These are phyloP conservation scores for Tetracentron sinense DNA, from an alignment of 164 flowering plant species.

Conservation along the genomic window DNA sequence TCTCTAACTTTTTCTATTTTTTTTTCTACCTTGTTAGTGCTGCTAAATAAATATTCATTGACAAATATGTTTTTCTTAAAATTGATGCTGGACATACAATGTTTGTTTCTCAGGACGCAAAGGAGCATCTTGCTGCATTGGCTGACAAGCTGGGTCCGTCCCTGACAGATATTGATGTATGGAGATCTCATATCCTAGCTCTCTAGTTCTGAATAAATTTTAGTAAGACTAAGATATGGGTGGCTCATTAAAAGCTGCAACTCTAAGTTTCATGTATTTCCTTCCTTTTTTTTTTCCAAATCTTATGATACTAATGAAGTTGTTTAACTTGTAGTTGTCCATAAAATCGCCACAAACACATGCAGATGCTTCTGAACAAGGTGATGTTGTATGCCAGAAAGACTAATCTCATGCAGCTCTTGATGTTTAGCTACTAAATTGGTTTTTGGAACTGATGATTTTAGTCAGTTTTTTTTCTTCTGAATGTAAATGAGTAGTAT, in stretches of 20 bases:
- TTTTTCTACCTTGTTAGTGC: no score
- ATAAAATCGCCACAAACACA: conserved; percentile 44
- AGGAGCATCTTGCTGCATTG: conserved; percentile 93
- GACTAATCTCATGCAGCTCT: conserved; percentile 18
- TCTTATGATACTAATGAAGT: conserved; percentile 12
- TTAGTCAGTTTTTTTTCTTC: no score
- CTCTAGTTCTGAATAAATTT: neutral
- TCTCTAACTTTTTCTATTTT: no score
- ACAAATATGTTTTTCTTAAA: neutral
- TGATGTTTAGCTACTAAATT: no score
- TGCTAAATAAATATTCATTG: no score
- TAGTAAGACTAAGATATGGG: neutral
- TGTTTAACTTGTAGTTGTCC: conserved; percentile 59
- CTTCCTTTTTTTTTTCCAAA: neutral
- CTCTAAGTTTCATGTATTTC: no score
- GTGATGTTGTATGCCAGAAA: conserved; percentile 39
- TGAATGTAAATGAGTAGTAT: no score
- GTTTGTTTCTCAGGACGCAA: conserved; percentile 70
- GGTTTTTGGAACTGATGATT: neutral
- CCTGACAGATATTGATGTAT: conserved; percentile 79
- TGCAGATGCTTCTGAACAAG: conserved; percentile 77
- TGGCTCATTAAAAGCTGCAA: no score
- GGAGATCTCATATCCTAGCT: conserved; percentile 14
- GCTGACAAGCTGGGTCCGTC: conserved; percentile 93
- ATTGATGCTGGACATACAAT: conserved; percentile 12